A percentile compares a stretch with the other conserved stretches of the same genome.
Evolutionary conservation across 1,139 yeast genomes (phyloP).

Genomic region (Trichomonascaceae sp.): DNA sequence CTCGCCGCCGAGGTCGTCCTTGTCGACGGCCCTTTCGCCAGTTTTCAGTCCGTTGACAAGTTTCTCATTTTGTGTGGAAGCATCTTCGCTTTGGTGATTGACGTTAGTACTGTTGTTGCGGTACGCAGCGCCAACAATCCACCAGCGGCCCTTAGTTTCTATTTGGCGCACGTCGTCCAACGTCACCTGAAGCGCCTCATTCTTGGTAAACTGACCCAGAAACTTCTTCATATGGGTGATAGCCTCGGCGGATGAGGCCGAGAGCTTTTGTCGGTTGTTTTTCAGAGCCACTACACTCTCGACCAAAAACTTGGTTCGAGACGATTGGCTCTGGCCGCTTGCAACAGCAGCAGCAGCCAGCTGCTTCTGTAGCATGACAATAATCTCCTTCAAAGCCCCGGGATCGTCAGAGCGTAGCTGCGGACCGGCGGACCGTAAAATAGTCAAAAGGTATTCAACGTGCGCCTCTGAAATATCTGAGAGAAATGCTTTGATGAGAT

Average conservation of each 20-base stretch:
- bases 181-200: constrained; percentile 76
- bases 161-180: constrained; percentile 69
- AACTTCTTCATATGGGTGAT: constrained; percentile 52
- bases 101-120: constrained; percentile 24
- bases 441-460: constrained; percentile 62
- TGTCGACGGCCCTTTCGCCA: constrained; percentile 16
- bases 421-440: constrained; percentile 66
- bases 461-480: constrained; percentile 50
- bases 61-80: constrained; percentile 16
- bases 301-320: constrained; percentile 70
- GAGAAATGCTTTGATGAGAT: constrained; percentile 48
- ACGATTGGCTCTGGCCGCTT: constrained; percentile 30
- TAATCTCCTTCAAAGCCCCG: constrained; percentile 66
- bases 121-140: constrained; percentile 99
- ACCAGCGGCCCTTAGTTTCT: constrained; percentile 87
- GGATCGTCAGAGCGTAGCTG: constrained; percentile 90
- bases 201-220: constrained; percentile 28
- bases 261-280: constrained; percentile 61
- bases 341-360: constrained; percentile 29
- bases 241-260: constrained; percentile 34
- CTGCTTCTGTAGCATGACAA: constrained; percentile 35
- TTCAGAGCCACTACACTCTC: constrained; percentile 79
- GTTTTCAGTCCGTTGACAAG: constrained; percentile 12
- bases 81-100: background rate
- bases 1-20: constrained; percentile 49